phyloP scores from a whole-genome alignment of 306 rosid species.

The Malus fusca region DNA sequence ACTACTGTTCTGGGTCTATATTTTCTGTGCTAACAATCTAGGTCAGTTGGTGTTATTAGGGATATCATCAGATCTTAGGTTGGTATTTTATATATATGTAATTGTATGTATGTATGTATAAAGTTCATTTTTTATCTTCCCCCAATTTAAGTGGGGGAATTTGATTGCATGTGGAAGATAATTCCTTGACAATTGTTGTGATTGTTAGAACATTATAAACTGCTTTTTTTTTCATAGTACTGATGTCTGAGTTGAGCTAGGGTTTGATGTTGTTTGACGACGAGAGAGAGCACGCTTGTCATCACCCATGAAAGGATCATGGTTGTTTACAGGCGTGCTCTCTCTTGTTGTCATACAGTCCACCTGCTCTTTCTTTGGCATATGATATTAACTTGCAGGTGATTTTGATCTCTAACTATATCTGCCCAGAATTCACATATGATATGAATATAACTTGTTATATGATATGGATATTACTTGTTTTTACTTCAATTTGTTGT shows the following conservation, averaged over 20 bases:
- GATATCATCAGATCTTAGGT: not conserved
- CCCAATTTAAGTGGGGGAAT: not conserved
- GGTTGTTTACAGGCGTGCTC: conserved; percentile 26
- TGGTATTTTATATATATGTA: not conserved
- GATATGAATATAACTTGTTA: not conserved
- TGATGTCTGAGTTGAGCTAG: not conserved
- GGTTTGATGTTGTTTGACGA: conserved; percentile 10
- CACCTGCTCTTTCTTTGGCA: not conserved
- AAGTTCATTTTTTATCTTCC: not conserved
- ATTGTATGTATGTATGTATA: too few relatives aligned
- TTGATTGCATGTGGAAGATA: not conserved
- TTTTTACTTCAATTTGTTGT: not conserved
- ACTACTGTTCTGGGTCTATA: not conserved
- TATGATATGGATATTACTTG: not conserved
- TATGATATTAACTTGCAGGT: not conserved
- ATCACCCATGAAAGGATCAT: conserved; percentile 5
- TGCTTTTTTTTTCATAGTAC: not conserved
- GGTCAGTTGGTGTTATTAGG: not conserved
- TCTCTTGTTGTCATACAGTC: conserved; percentile 18
- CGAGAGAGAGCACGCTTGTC: conserved; percentile 34
- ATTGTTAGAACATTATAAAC: not conserved
- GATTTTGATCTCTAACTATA: not conserved
- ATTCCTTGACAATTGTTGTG: not conserved
- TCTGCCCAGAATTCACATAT: not conserved
- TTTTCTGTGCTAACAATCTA: not conserved